Evolutionary conservation across 768 basidiomycete species (phyloP), one percentile per base, ranked within the genome.

Genomic region (Cyathus striatus): DNA sequence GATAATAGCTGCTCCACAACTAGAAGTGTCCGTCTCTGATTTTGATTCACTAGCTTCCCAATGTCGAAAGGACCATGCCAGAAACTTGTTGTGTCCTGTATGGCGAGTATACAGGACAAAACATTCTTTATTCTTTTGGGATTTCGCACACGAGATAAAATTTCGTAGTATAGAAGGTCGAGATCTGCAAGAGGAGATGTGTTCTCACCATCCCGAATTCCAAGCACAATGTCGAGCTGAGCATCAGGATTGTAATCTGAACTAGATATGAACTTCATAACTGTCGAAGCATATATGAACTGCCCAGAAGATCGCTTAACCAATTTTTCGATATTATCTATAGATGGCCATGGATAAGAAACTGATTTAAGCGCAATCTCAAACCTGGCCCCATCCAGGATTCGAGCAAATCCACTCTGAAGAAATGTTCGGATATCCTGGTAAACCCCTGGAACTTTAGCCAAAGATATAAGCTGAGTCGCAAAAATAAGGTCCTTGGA

Each of bases 281-380:
- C 45, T 2, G 60, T 61, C 0, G 61, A 50, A 2, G 59, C 57
- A 42, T 52, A 56, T 44, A 59, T 55, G 40, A 61, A 61, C 23
- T 55, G 53, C 3, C 55, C 57, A 1, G 49, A 49, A 2, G 58
- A 54, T 41, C 48, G 54, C 14, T 33, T 14, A 2, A 57, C 51
- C 14, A 63, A 45, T 5, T 23, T 23, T 2, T 46, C 42, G 2
- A 60, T 32, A 12, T 44, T 48, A 5, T 32, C 26, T 2, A 41
- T 41, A 1, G 58, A 52, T 18, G 61, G 60, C 59, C 60, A 37
- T 3, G 35, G 35, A 14, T 20, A 10, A n/a, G 10, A 14, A n/a
- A 9, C 6, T 3, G 10, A 14, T 14, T 20, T 3, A 14, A 37
- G n/a, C 3, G 35, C 21, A 37, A n/a, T 10, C 20, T 20, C n/a